These are phyloP conservation scores for Coemansia sp. DNA, from an alignment of 192 early-diverging fungal genomes.

Conservation along the genomic window DNA sequence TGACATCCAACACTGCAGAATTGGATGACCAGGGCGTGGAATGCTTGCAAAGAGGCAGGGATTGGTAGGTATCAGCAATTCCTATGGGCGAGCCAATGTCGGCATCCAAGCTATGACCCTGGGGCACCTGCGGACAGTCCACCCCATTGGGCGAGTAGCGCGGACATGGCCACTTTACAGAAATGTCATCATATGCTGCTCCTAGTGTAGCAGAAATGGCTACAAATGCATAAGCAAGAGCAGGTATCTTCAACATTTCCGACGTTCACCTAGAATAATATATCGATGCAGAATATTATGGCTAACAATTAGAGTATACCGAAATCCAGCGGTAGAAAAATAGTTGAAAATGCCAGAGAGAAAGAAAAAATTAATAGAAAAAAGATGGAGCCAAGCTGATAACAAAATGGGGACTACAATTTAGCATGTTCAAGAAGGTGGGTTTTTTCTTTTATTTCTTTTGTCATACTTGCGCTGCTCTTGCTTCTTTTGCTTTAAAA, in stretches of 20 bases:
- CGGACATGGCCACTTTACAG: not conserved
- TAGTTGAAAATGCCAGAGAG: no score
- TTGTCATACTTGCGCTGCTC: no score
- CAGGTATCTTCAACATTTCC: not conserved
- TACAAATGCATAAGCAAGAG: not conserved
- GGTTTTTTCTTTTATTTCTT: no score
- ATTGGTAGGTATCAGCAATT: not conserved
- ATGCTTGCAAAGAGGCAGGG: constrained; percentile 34
- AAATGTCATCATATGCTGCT: not conserved
- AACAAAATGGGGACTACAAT: no score
- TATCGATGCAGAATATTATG: no score
- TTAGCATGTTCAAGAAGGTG: no score
- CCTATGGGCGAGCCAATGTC: constrained; percentile 13
- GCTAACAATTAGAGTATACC: no score
- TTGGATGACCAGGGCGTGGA: constrained; percentile 25
- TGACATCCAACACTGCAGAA: constrained; percentile 51
- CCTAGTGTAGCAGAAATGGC: not conserved
- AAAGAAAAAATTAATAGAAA: no score
- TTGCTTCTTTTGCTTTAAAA: no score
- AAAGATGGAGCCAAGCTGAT: no score
- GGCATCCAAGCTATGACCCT: not conserved
- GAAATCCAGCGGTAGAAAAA: no score
- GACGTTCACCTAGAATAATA: not conserved
- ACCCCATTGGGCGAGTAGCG: not conserved
- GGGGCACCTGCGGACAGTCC: not conserved